These are phyloP conservation scores for Flueggea neowawraea DNA, from an alignment of 441 rosid species.

Conservation along the genomic window DNA sequence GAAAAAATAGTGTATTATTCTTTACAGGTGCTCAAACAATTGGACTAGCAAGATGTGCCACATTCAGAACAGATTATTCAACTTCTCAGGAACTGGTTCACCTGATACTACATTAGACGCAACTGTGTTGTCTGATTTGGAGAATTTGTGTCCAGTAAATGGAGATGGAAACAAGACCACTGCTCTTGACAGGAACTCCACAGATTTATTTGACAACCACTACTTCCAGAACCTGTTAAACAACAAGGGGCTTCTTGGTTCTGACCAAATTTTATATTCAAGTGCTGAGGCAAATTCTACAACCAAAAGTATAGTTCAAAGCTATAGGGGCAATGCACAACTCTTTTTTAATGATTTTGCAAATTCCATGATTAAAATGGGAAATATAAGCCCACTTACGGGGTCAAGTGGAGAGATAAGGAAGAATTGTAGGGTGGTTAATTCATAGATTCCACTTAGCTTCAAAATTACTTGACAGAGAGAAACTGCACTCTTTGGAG, in stretches of 20 bases:
- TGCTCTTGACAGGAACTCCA: conserved; percentile 47
- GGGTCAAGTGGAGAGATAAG: conserved; percentile 65
- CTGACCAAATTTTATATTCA: conserved; percentile 61
- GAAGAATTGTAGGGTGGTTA: conserved; percentile 50
- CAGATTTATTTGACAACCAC: conserved; percentile 48
- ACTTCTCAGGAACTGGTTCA: conserved; percentile 36
- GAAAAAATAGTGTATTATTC: too few relatives aligned
- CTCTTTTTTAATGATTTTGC: conserved; percentile 51
- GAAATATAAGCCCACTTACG: conserved; percentile 47
- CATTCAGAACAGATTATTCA: conserved; percentile 50
- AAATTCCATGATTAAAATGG: conserved; percentile 72
- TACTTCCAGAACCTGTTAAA: conserved; percentile 56
- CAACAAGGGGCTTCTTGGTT: conserved; percentile 60
- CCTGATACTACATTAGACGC: conserved; percentile 43
- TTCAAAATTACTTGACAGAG: too few relatives aligned
- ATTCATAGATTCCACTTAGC: conserved; percentile 12
- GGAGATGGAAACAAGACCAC: conserved; percentile 26
- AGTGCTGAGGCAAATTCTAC: conserved; percentile 36
- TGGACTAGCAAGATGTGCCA: conserved; percentile 48
- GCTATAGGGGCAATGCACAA: conserved; percentile 30
- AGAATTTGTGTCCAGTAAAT: conserved; percentile 43
- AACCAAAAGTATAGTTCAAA: conserved; percentile 43
- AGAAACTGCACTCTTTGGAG: too few relatives aligned
- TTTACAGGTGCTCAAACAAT: conserved; percentile 63
- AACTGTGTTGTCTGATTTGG: conserved; percentile 35